Conservation (phyloP, 768 basidiomycete genomes). For the Boletales sp. region DNA sequence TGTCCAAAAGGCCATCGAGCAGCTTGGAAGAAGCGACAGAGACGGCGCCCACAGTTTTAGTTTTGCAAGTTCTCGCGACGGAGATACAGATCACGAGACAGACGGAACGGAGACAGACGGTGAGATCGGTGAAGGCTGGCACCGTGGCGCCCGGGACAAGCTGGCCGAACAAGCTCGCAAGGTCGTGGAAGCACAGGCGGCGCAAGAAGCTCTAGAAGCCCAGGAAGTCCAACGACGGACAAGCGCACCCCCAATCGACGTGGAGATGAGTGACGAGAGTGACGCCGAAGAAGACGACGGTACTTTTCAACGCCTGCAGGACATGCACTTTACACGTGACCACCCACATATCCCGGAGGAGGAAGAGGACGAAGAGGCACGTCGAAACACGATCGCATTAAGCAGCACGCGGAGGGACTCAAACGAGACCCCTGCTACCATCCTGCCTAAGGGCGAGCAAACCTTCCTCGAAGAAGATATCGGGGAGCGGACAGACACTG, state of each 20-base stretch:
- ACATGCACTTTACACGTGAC: constrained; percentile 37
- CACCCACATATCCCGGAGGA: constrained; percentile 70
- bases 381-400: constrained; percentile 21
- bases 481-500: constrained; percentile 6
- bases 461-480: constrained; percentile 9
- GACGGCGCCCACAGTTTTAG: constrained; percentile 71
- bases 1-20: constrained; percentile 87
- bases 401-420: constrained; percentile 18
- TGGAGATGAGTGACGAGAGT: constrained; percentile 78
- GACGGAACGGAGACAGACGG: constrained; percentile 53
- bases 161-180: constrained; percentile 67
- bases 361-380: constrained; percentile 54
- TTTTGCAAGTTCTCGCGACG: constrained; percentile 65
- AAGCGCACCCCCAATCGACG: constrained; percentile 61
- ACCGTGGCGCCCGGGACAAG: constrained; percentile 59
- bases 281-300: constrained; percentile 60
- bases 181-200: constrained; percentile 45
- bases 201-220: constrained; percentile 46
- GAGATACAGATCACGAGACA: constrained; percentile 41
- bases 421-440: constrained; percentile 33
- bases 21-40: constrained; percentile 59
- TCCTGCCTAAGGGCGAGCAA: constrained; percentile 21
- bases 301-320: constrained; percentile 32
- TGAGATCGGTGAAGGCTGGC: constrained; percentile 57
- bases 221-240: constrained; percentile 43